These are phyloP conservation scores for Huiozyma naganishii DNA, from an alignment of 805 yeast species.

Conservation along the genomic window DNA sequence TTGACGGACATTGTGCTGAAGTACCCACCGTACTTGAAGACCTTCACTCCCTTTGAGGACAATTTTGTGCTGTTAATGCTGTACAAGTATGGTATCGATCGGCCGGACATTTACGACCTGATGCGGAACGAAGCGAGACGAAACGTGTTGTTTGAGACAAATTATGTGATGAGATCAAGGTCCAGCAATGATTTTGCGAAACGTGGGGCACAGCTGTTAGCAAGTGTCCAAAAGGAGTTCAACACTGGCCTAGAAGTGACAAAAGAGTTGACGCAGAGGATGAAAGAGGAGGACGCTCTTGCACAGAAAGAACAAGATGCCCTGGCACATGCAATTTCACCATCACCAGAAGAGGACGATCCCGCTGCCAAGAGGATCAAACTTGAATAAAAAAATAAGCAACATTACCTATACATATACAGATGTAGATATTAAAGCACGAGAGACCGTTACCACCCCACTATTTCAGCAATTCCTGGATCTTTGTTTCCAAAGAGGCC, in stretches of 20 bases:
- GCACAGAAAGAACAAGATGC: constrained; percentile 20
- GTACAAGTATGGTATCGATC: constrained; percentile 70
- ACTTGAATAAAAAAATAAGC: neutral
- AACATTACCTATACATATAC: neutral
- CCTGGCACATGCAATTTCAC: constrained; percentile 5
- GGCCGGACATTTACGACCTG: constrained; percentile 66
- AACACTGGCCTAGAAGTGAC: constrained; percentile 30
- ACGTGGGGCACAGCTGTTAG: constrained; percentile 69
- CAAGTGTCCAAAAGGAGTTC: constrained; percentile 63
- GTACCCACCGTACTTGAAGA: constrained; percentile 61
- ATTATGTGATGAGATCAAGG: constrained; percentile 77
- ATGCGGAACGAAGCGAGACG: constrained; percentile 65
- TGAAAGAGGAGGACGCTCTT: constrained; percentile 21
- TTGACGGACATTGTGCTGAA: constrained; percentile 64
- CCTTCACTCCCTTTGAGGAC: constrained; percentile 84
- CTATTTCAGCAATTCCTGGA: constrained; percentile 42
- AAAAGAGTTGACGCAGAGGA: constrained; percentile 17
- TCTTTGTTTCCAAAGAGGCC: constrained; percentile 40
- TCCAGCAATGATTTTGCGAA: constrained; percentile 68
- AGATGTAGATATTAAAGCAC: neutral
- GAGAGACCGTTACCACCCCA: neutral
- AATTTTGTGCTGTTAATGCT: constrained; percentile 73
- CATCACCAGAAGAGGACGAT: constrained; percentile 1
- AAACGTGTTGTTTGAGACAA: constrained; percentile 73
- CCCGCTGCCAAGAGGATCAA: constrained; percentile 1